Evolutionary conservation across 768 basidiomycete species (phyloP).

Genomic region (Termitomyces sp.): DNA sequence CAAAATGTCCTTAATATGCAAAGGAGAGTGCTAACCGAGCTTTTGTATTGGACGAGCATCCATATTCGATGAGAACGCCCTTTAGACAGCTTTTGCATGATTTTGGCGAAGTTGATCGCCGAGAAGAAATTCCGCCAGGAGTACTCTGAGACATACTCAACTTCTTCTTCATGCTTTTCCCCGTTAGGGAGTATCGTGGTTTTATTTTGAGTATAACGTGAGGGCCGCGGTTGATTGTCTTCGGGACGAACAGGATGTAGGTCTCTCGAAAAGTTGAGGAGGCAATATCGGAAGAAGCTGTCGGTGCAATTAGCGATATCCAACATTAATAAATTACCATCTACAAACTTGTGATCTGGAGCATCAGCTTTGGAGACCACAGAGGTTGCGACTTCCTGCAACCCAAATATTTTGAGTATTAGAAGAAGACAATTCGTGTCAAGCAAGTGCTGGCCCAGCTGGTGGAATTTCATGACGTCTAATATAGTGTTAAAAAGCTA

Average conservation of each 20-base stretch:
- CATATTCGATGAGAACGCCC: conserved; percentile 91
- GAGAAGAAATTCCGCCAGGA: conserved; percentile 99
- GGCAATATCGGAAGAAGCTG: conserved; percentile 97
- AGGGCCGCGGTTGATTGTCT: conserved; percentile 60
- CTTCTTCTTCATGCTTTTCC: conserved; percentile 76
- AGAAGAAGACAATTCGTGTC: conserved; percentile 94
- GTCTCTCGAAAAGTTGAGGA: conserved; percentile 69
- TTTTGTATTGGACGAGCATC: conserved; percentile 97
- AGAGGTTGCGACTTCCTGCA: conserved; percentile 83
- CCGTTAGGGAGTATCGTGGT: conserved; percentile 66
- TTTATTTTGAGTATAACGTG: conserved; percentile 58
- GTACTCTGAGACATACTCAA: conserved; percentile 91
- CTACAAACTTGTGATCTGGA: conserved; percentile 72
- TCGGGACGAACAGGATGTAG: conserved; percentile 57
- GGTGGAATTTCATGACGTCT: conserved; percentile 99
- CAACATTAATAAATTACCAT: neutral
- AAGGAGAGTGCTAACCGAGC: conserved; percentile 61
- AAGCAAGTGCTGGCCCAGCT: conserved; percentile 90
- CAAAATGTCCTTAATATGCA: neutral
- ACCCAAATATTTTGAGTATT: conserved; percentile 97
- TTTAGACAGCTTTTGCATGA: conserved; percentile 97
- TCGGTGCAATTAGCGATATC: conserved; percentile 5
- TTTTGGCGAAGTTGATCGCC: conserved; percentile 94
- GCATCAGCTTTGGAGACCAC: conserved; percentile 89
- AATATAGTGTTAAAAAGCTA: neutral